Base-by-base conservation (phyloP, 805 yeast genomes). In the Peterozyma toletana region DNA sequence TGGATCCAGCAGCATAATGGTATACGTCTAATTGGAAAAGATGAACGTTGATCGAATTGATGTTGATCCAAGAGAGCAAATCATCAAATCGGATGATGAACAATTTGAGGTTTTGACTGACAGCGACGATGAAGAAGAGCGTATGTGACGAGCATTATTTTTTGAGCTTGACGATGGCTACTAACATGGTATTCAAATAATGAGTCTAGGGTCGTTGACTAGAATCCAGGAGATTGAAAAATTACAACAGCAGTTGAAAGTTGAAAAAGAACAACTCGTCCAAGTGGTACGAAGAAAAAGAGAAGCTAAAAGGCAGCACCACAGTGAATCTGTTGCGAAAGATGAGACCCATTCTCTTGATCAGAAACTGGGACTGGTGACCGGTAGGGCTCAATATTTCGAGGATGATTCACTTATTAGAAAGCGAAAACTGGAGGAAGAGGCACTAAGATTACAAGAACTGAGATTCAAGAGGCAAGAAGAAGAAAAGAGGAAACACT, bases 1-100 rank as follows among this genome's bases (percentile, higher is more conserved):
- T n/a, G n/a, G n/a, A n/a, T n/a, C n/a, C n/a, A n/a, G n/a, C n/a
- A n/a, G n/a, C n/a, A n/a, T n/a, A n/a, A n/a, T n/a, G n/a, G n/a
- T n/a, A n/a, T n/a, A 30, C 29, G 34, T 29, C 11, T n/a, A 38
- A 11, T 17, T 9, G 21, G 33, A 17, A 13, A 18, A 30, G 14
- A 44, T 44, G 47, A 40, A 44, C 38, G 47, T 40, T 14, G 43
- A 40, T 17, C 14, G 31, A 27, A 30, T 17, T 9, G 44, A 40
- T 29, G 14, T 40, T 5, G 47, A 44, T 37, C 47, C 47, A 4
- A n/a, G 47, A 30, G 47, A 44, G 39, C 27, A 21, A 21, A 21
- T 21, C 27, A 11, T n/a, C 7, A n/a, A 34, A 11, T 18, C 17
- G 30, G 18, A 30, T 11, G 44, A 44, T 37, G 39, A 37, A 29